Conservation (phyloP, 805 yeast genomes). For the Danielozyma ontarioensis region DNA sequence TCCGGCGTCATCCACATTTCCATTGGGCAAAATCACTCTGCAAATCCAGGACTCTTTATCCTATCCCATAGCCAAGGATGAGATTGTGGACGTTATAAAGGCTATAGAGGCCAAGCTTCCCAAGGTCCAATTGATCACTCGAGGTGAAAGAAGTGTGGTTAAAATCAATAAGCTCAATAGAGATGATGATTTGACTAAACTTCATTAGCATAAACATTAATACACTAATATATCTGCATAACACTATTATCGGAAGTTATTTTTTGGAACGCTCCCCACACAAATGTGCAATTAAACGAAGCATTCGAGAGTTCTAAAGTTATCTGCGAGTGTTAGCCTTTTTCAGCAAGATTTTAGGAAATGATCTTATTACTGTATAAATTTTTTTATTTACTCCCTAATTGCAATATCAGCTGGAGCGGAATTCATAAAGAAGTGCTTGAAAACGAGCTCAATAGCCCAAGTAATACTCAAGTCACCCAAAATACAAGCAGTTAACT, state of each 20-base stretch:
- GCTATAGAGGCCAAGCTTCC: conserved; percentile 15
- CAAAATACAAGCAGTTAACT: conserved; percentile 67
- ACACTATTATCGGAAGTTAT: no score
- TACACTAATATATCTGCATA: no score
- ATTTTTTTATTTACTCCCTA: conserved; percentile 16
- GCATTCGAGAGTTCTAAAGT: no score
- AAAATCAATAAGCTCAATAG: conserved; percentile 22
- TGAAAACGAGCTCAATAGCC: conserved; percentile 75
- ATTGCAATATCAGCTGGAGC: conserved; percentile 88
- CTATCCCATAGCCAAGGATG: conserved; percentile 25
- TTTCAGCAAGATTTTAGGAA: no score
- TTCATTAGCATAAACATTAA: no score
- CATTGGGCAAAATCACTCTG: conserved; percentile 20
- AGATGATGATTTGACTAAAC: conserved; percentile 21
- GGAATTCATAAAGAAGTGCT: conserved; percentile 82
- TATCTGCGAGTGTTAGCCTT: no score
- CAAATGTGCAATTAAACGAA: no score
- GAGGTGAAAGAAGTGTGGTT: conserved; percentile 21
- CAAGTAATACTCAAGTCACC: conserved; percentile 74
- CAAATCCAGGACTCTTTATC: conserved; percentile 28
- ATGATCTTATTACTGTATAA: background rate
- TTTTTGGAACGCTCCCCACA: no score
- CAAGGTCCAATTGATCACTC: conserved; percentile 16
- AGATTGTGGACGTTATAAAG: conserved; percentile 22
- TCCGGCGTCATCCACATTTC: conserved; percentile 9